These are phyloP conservation scores for Solanum chmielewskii DNA, from an alignment of 257 asterid genomes.

Conservation along the genomic window DNA sequence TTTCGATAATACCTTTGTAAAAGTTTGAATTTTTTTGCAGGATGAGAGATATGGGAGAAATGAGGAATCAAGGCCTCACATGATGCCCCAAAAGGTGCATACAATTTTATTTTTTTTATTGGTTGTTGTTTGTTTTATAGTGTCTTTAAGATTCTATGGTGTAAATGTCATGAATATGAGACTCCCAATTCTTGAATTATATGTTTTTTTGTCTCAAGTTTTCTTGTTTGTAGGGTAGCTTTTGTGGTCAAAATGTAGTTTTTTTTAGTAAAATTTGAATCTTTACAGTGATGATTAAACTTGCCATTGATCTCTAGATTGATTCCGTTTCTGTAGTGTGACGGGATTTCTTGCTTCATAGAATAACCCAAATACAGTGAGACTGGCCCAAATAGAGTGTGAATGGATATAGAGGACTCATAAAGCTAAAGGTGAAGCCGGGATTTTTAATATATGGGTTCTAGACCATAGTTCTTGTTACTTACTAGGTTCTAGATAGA, in stretches of 20 bases:
- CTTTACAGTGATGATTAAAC: background rate
- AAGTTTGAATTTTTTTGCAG: slow-evolving; percentile 11
- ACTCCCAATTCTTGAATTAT: background rate
- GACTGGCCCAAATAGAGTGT: background rate
- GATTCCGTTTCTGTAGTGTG: background rate
- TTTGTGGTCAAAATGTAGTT: background rate
- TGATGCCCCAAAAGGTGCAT: slow-evolving; percentile 24
- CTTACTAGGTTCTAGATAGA: background rate
- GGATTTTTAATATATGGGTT: background rate
- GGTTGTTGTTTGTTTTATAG: background rate
- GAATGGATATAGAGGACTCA: background rate
- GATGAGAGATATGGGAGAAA: slow-evolving; percentile 23
- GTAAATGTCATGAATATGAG: background rate
- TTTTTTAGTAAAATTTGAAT: background rate
- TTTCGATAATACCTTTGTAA: background rate
- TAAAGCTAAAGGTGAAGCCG: background rate
- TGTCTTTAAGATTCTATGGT: background rate
- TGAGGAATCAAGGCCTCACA: slow-evolving; percentile 23
- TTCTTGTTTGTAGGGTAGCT: background rate
- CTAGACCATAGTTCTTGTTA: background rate
- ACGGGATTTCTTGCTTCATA: background rate
- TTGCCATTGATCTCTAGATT: background rate
- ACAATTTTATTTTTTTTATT: background rate
- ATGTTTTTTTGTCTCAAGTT: background rate
- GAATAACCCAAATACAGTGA: background rate